These are phyloP conservation scores for Lagenidium giganteum DNA, from an alignment of 352 stramenopile species.

Conservation along the genomic window DNA sequence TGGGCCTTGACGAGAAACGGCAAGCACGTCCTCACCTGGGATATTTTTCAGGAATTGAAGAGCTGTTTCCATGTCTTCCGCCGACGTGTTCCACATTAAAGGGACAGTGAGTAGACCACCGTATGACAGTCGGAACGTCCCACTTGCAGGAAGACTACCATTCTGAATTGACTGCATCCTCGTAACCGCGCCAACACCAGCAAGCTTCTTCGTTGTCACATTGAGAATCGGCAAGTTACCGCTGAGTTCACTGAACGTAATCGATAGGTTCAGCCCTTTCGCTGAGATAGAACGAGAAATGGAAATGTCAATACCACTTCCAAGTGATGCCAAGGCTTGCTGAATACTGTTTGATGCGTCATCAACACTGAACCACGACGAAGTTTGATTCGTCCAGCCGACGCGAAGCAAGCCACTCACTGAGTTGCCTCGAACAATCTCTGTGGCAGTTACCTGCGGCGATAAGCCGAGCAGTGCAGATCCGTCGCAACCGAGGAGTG, in stretches of 20 bases:
- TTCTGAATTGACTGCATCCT: too few species aligned
- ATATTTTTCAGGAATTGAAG: slow-evolving; percentile 68
- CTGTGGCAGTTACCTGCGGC: slow-evolving; percentile 8
- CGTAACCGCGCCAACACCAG: slow-evolving; percentile 18
- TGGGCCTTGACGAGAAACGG: slow-evolving; percentile 32
- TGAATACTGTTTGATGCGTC: slow-evolving; percentile 11
- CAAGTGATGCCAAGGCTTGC: slow-evolving; percentile 7
- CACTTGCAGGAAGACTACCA: slow-evolving; percentile 29
- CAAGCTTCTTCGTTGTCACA: too few species aligned
- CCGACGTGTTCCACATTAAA: slow-evolving; percentile 76
- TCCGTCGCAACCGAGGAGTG: slow-evolving; percentile 15
- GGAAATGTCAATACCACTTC: background rate
- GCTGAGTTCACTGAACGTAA: slow-evolving; percentile 20
- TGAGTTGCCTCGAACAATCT: slow-evolving; percentile 26
- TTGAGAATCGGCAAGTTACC: slow-evolving; percentile 25
- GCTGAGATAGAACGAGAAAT: slow-evolving; percentile 8
- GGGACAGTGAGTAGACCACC: slow-evolving; percentile 37
- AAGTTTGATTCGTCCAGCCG: slow-evolving; percentile 1
- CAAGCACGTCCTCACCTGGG: slow-evolving; percentile 40
- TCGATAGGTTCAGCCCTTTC: slow-evolving; percentile 16
- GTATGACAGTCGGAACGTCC: slow-evolving; percentile 47
- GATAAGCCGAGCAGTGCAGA: slow-evolving; percentile 19
- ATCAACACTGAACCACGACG: slow-evolving; percentile 18
- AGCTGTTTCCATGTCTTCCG: slow-evolving; percentile 68
- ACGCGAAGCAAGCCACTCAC: slow-evolving; percentile 23